phyloP scores from a whole-genome alignment of 2,329 filamentous ascomycete species.

The Monosporascus sp. region DNA sequence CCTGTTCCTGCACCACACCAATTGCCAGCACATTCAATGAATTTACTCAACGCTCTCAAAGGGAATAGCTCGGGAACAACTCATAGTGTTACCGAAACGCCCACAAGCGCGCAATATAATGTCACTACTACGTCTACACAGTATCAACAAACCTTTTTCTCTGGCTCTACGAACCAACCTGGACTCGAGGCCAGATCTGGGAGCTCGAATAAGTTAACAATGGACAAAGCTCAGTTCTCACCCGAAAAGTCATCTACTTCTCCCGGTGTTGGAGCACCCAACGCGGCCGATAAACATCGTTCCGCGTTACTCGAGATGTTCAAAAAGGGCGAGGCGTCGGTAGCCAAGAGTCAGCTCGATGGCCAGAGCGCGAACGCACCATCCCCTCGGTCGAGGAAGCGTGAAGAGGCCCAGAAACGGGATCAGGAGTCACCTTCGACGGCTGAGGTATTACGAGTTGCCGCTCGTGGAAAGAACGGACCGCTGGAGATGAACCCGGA shows the following conservation, averaged over 20 bases:
- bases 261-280: not conserved
- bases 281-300: slow-evolving; percentile 36
- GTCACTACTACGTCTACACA: slow-evolving; percentile 5
- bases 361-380: slow-evolving; percentile 8
- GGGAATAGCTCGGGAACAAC: slow-evolving; percentile 22
- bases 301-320: slow-evolving; percentile 50
- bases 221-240: slow-evolving; percentile 7
- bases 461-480: slow-evolving; percentile 24
- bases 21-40: slow-evolving; percentile 22
- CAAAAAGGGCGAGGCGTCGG: slow-evolving; percentile 34
- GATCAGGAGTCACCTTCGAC: slow-evolving; percentile 13
- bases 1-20: slow-evolving; percentile 12
- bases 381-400: slow-evolving; percentile 5
- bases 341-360: slow-evolving; percentile 18
- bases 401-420: slow-evolving; percentile 14
- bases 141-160: not conserved
- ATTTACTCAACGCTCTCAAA: slow-evolving; percentile 39
- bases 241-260: not conserved
- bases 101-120: slow-evolving; percentile 7
- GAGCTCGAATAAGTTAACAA: not conserved
- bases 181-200: not conserved
- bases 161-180: not conserved
- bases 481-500: slow-evolving; percentile 32
- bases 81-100: not conserved
- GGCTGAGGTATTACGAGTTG: slow-evolving; percentile 21